phyloP scores from a whole-genome alignment of 1,284 basidiomycete species.

The Abortiporus biennis region DNA sequence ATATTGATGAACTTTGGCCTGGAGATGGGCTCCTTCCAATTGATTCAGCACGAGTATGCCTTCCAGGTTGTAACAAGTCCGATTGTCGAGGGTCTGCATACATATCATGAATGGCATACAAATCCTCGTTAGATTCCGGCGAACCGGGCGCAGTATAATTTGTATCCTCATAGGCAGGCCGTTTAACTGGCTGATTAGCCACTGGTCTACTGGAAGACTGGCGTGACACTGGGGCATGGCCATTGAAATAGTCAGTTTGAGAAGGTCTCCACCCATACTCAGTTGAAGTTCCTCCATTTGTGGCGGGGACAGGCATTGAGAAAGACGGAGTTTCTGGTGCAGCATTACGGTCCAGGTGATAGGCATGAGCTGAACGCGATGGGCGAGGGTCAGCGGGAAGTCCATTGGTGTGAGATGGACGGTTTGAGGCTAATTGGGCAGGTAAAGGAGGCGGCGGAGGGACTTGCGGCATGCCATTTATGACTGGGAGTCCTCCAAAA shows the following conservation, averaged over 20 bases:
- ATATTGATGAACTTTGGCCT: no score
- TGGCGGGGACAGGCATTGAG: constrained; percentile 21
- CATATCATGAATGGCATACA: constrained; percentile 12
- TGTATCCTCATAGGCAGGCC: constrained; percentile 13
- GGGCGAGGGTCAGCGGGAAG: constrained; percentile 6
- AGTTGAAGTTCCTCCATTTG: constrained; percentile 9
- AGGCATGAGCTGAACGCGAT: constrained; percentile 5
- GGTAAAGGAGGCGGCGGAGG: no score
- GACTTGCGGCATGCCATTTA: constrained; percentile 1
- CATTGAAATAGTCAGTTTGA: constrained; percentile 1
- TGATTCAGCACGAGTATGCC: background rate
- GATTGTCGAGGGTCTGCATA: constrained; percentile 3
- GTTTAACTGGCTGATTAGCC: constrained; percentile 6
- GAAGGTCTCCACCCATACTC: constrained; percentile 14
- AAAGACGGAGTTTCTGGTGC: constrained; percentile 11
- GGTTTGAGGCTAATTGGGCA: no score
- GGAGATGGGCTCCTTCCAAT: no score
- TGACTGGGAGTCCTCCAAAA: background rate
- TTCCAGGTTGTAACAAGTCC: background rate
- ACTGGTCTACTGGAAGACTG: constrained; percentile 13
- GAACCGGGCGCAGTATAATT: constrained; percentile 20
- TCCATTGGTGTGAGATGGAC: constrained; percentile 1
- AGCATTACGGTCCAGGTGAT: background rate
- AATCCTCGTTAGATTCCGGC: constrained; percentile 18
- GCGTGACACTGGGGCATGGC: constrained; percentile 8